Evolutionary conservation across 2,329 filamentous ascomycete genomes (phyloP).

Genomic region (Aspergillus alliaceus): DNA sequence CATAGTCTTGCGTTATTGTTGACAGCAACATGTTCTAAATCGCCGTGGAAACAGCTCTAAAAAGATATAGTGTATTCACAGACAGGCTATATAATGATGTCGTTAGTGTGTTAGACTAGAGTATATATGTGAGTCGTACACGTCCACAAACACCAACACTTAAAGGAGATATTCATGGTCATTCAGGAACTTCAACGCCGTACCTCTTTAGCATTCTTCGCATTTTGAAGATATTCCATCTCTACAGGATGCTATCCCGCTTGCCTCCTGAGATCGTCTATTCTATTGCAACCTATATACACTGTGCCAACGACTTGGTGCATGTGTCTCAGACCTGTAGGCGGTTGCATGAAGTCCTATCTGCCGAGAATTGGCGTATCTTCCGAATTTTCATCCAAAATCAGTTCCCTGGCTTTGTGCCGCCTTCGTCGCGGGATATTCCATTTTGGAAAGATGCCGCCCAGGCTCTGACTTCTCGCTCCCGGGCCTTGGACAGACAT

Average conservation of each 20-base stretch:
- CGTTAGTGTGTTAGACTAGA: not conserved
- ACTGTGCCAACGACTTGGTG: conserved; percentile 46
- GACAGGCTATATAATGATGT: not conserved
- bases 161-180: not conserved
- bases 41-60: conserved; percentile 1
- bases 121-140: not conserved
- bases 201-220: not conserved
- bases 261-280: conserved; percentile 47
- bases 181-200: not conserved
- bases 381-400: conserved; percentile 48
- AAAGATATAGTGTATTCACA: not conserved
- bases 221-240: not conserved
- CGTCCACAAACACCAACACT: not conserved
- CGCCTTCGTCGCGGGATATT: no score
- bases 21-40: conserved; percentile 5
- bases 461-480: conserved; percentile 56
- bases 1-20: conserved; percentile 1
- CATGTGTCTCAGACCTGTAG: conserved; percentile 48
- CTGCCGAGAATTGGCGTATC: conserved; percentile 50
- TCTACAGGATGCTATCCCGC: conserved; percentile 29
- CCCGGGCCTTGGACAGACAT: conserved; percentile 57
- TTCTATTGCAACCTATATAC: conserved; percentile 43
- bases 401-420: conserved; percentile 49
- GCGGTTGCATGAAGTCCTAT: conserved; percentile 46
- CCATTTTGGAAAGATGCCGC: conserved; percentile 52